phyloP scores from a whole-genome alignment of 2,329 filamentous ascomycete genomes.

The Phaeosphaeriaceae sp. region DNA sequence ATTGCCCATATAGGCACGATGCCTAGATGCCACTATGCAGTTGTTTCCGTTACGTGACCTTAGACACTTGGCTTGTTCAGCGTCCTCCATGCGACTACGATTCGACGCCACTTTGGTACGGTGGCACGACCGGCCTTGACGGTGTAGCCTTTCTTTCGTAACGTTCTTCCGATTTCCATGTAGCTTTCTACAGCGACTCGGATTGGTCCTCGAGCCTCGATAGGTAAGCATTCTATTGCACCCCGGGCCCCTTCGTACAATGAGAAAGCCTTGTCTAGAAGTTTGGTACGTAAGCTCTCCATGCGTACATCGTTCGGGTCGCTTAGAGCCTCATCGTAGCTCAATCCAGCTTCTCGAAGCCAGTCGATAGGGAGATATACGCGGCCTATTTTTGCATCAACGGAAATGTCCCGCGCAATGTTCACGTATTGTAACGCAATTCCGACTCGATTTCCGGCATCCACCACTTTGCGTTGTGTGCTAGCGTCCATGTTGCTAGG shows the following conservation, averaged over 20 bases:
- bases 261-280: constrained; percentile 67
- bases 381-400: constrained; percentile 69
- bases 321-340: constrained; percentile 61
- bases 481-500: constrained; percentile 37
- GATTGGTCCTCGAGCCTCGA: constrained; percentile 67
- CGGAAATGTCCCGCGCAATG: constrained; percentile 74
- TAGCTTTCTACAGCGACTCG: constrained; percentile 76
- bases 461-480: constrained; percentile 55
- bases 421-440: constrained; percentile 79
- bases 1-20: background rate
- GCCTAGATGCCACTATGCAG: background rate
- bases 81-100: constrained; percentile 66
- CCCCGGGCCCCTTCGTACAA: constrained; percentile 63
- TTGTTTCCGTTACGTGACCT: background rate
- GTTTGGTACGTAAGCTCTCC: constrained; percentile 58
- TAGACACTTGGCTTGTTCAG: constrained; percentile 44
- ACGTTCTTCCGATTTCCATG: constrained; percentile 75
- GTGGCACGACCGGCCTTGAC: constrained; percentile 56
- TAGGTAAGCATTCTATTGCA: constrained; percentile 68
- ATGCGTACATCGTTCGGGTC: constrained; percentile 57
- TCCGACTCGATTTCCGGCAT: constrained; percentile 70
- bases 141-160: constrained; percentile 56
- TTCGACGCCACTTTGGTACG: constrained; percentile 56
- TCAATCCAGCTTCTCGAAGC: constrained; percentile 65
- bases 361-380: constrained; percentile 73